Base-by-base conservation (phyloP, 2,329 filamentous ascomycete species). In the Alternaria angustiovoidea region DNA sequence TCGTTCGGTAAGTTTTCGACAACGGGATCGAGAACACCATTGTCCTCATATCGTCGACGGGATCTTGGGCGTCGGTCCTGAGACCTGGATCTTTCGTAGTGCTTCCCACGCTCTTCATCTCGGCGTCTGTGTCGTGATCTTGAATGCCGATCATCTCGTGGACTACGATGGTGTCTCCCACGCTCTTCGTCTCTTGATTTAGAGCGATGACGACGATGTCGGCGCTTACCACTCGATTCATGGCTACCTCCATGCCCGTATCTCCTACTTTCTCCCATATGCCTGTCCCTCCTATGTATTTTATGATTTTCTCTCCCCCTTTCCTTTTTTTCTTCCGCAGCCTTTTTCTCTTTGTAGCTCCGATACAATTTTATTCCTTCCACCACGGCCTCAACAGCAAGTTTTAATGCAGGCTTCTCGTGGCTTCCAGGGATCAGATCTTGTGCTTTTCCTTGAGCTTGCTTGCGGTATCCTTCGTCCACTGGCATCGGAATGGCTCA, bases 321-420 rank as follows among this genome's bases (percentile, higher is more conserved):
- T 44, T 53, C 32, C 16, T 51, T 59, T 20, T 57, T 62, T 7
- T 36, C 54, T 41, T 59, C 39, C 9, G 36, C 26, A 1, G 30
- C 57, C 41, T 66, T 34, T 28, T 65, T 59, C n/a, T 73, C 61
- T 42, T 64, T 61, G 4, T 57, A 46, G 16, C 63, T 14, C 2
- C 65, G 52, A 46, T 71, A 72, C 8, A 71, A 63, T 48, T 52
- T 66, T 2, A 70, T 7, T 2, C 60, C 65, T 42, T 74, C 71
- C 22, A 71, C 57, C 0, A 70, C 54, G 2, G 59, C 67, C 52
- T 73, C 71, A 0, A 73, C 16, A 3, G 73, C 43, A 14, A 74
- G 42, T 12, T 63, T 48, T 0, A 52, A 41, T 1, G 62, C 68
- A 8, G 64, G 59, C 3, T 39, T 69, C 11, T 16, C 64, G 57